Conservation (phyloP, 164 flowering plant genomes). For the Nelumbo lutea region DNA sequence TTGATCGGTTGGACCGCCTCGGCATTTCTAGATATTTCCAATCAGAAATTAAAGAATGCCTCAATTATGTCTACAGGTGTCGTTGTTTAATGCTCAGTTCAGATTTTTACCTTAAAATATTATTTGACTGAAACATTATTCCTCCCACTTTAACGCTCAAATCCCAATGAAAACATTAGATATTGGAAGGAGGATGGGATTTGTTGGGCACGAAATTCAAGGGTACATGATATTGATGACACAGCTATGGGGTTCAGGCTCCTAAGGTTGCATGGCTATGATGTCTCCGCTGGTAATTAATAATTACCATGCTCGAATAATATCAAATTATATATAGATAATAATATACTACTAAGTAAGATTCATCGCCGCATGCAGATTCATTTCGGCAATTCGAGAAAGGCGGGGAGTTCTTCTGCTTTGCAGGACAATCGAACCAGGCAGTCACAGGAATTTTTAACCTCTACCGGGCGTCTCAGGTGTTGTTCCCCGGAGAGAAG, state of each 20-base stretch:
- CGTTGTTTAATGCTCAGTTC: neutral
- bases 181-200: conserved; percentile 74
- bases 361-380: conserved; percentile 28
- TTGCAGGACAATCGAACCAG: conserved; percentile 67
- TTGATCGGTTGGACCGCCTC: conserved; percentile 73
- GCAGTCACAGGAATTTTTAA: conserved; percentile 85
- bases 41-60: conserved; percentile 41
- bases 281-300: conserved; percentile 63
- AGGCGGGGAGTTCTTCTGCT: conserved; percentile 68
- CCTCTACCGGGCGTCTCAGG: conserved; percentile 70
- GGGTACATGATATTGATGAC: conserved; percentile 75
- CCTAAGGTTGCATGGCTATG: conserved; percentile 65
- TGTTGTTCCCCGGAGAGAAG: conserved; percentile 60
- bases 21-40: conserved; percentile 66
- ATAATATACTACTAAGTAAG: too few relatives aligned
- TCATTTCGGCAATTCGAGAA: conserved; percentile 65
- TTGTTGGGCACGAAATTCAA: conserved; percentile 80
- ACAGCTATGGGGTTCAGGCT: conserved; percentile 92
- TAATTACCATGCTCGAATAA: neutral
- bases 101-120: neutral
- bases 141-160: neutral
- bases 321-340: too few relatives aligned
- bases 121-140: neutral
- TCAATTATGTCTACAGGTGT: conserved; percentile 56
- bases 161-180: conserved; percentile 22